Percentiles rank a stretch among this genome's conserved stretches.
These are phyloP conservation scores for Dryas drummondii DNA, from an alignment of 306 rosid genomes.

Conservation along the genomic window DNA sequence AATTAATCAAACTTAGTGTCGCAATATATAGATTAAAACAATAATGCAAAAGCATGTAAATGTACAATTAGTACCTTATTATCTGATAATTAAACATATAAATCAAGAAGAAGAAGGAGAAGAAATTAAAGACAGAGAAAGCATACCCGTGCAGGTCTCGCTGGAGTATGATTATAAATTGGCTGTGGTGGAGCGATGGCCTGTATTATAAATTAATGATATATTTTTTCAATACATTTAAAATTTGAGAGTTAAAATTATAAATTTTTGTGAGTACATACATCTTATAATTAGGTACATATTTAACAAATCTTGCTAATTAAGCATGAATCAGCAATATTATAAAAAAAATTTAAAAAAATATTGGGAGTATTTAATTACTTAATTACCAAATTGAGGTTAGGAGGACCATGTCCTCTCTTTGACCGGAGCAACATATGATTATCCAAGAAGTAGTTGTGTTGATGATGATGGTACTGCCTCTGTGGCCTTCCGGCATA, in stretches of 20 bases:
- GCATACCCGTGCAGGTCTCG: slow-evolving; percentile 1
- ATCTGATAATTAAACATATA: too few relatives aligned
- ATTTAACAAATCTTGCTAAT: too few relatives aligned
- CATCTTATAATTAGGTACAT: too few relatives aligned
- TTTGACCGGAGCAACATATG: slow-evolving; percentile 22
- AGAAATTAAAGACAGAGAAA: not conserved
- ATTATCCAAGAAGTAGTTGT: slow-evolving; percentile 26
- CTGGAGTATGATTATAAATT: not conserved
- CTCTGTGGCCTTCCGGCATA: not conserved
- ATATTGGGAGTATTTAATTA: too few relatives aligned
- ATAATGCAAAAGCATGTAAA: too few relatives aligned
- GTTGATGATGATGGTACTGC: slow-evolving; percentile 13
- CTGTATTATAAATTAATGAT: not conserved
- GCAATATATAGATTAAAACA: too few relatives aligned
- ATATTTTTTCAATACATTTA: too few relatives aligned
- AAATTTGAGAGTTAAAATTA: too few relatives aligned
- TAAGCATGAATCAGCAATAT: too few relatives aligned
- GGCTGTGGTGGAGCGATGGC: not conserved
- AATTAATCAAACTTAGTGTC: too few relatives aligned
- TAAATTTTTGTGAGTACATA: too few relatives aligned
- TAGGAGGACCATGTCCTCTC: slow-evolving; percentile 2
- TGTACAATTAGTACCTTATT: too few relatives aligned
- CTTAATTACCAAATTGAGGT: not conserved
- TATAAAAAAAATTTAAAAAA: not conserved
- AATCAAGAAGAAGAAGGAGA: not conserved